Percentiles rank a stretch among this genome's conserved stretches.
phyloP scores from a whole-genome alignment of 2,329 filamentous ascomycete species.

The Colletotrichum musae region DNA sequence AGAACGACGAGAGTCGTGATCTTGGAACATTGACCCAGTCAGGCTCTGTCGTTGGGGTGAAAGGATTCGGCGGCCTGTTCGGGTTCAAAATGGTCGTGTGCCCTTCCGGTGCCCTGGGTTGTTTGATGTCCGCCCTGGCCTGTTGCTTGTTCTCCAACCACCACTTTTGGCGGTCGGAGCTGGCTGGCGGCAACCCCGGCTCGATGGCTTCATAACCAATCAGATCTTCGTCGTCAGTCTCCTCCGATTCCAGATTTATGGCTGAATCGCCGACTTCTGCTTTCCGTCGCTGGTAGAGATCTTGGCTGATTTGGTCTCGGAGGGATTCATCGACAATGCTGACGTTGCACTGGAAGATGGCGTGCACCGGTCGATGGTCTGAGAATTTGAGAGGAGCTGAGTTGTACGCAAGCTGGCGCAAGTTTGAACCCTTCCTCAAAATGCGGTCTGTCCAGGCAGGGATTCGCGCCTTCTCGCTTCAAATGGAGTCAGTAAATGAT shows the following conservation, averaged over 20 bases:
- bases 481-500: conserved; percentile 48
- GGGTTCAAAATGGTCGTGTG: conserved; percentile 78
- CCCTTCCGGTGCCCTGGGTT: conserved; percentile 68
- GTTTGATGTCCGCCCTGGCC: conserved; percentile 79
- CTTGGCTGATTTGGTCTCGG: conserved; percentile 80
- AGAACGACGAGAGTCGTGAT: conserved; percentile 66
- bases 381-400: conserved; percentile 89
- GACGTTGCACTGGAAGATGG: conserved; percentile 87
- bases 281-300: conserved; percentile 80
- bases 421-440: conserved; percentile 85
- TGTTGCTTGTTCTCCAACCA: conserved; percentile 80
- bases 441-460: conserved; percentile 98
- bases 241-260: conserved; percentile 68
- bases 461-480: conserved; percentile 89
- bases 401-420: conserved; percentile 87
- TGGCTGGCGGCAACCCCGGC: conserved; percentile 79
- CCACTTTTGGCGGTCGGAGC: conserved; percentile 79
- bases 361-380: conserved; percentile 96
- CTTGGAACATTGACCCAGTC: conserved; percentile 84
- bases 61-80: conserved; percentile 85
- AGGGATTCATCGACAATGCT: conserved; percentile 82
- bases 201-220: conserved; percentile 87
- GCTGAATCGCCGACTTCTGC: conserved; percentile 76
- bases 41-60: conserved; percentile 78
- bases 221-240: conserved; percentile 83